Base-by-base conservation (phyloP, 345 rosid species). In the Salix viminalis region DNA sequence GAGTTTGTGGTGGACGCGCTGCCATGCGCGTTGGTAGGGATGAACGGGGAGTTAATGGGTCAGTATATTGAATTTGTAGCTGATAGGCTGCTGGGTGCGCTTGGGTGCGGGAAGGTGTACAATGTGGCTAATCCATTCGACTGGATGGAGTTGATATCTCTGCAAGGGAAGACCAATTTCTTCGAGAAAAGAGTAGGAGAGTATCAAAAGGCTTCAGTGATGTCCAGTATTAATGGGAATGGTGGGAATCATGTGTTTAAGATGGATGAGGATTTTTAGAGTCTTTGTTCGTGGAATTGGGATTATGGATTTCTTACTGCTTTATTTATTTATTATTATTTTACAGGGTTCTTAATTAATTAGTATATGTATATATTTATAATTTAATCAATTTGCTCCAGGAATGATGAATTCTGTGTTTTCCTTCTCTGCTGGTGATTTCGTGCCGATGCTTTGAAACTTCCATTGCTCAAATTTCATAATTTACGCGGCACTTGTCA, bases 1-100 rank as follows among this genome's bases (percentile, higher is more conserved):
- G 97, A 96, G 86, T 96, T 96, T 78, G 94, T 96, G 0, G 92
- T 97, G 54, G 97, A 94, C 67, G 97, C 98, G 67, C 90, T 96
- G 2, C 97, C 97, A 0, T 90, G 97, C 81, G 93, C 97, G 13
- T 80, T 94, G 81, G 96, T 91, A 0, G 98, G 99, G 77, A 96
- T 96, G 97, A 96, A 92, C 19, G 77, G 91, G 0, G 87, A 78
- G 2, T 68, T 92, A 32, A 94, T 91, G 97, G 87, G 93, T 42
- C 97, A 90, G 83, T 96, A 92, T 77, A 94, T 96, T 8, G 94
- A 94, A 82, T 94, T 94, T 54, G 97, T 92, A 1, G 98, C 98
- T 0, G 98, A 94, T 75, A 81, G 97, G 72, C 67, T 94, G 36
- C 48, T 94, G 84, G 89, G 78, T 11, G 92, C 90, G 67, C 90